A percentile compares a stretch with the other conserved stretches of the same genome.
phyloP scores from a whole-genome alignment of 1,284 basidiomycete species.

The Ganoderma resinaceum region DNA sequence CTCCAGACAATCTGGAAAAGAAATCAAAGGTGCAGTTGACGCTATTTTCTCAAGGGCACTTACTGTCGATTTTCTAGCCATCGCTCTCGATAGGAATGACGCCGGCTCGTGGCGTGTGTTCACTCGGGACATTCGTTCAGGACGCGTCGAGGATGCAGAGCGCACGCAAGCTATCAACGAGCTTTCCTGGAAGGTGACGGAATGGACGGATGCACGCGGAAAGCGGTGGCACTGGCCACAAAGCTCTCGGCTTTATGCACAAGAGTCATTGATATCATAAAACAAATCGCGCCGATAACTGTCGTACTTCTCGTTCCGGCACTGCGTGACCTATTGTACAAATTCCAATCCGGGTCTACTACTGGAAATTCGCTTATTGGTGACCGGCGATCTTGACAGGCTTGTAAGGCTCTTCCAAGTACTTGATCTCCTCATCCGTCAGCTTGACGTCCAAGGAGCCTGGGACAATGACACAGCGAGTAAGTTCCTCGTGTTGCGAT shows the following conservation, averaged over 20 bases:
- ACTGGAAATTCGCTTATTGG: background rate
- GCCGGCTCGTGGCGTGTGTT: background rate
- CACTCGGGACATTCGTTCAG: background rate
- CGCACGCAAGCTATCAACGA: background rate
- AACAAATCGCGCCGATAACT: background rate
- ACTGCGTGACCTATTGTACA: background rate
- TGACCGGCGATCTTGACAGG: conserved; percentile 25
- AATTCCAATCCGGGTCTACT: background rate
- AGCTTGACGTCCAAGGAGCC: conserved; percentile 19
- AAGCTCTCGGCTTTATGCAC: background rate
- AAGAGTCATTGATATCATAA: background rate
- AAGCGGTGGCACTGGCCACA: background rate
- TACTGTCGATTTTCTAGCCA: background rate
- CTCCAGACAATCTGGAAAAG: background rate
- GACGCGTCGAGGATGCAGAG: background rate
- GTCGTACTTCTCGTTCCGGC: background rate
- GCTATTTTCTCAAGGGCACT: background rate
- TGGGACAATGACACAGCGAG: background rate
- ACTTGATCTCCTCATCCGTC: conserved; percentile 25
- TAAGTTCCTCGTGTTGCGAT: background rate
- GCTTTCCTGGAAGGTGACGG: background rate
- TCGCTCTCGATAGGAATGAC: background rate
- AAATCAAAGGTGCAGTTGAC: background rate
- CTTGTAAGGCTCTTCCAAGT: conserved; percentile 48
- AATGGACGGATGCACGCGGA: background rate